Conservation (phyloP, 2,329 filamentous ascomycete genomes). For the Exophiala bonariae region DNA sequence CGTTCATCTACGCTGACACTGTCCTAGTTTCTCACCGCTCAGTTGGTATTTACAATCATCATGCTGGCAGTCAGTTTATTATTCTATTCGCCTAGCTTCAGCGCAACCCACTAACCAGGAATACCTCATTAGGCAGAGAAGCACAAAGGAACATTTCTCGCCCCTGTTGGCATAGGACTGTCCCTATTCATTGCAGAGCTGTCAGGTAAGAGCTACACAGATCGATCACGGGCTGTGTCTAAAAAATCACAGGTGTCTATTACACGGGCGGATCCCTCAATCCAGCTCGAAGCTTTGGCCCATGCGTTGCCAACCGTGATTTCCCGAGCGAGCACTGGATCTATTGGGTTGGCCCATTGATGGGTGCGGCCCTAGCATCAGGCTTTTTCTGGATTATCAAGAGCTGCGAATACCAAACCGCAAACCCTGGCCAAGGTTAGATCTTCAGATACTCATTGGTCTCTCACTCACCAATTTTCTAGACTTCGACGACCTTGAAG, state of each 20-base stretch:
- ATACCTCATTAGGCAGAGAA: slow-evolving; percentile 58
- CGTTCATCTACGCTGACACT: background rate
- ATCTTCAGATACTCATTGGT: too few species aligned
- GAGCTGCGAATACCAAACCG: slow-evolving; percentile 43
- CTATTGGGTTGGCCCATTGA: slow-evolving; percentile 50
- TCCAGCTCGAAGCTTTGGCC: slow-evolving; percentile 50
- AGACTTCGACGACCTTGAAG: slow-evolving; percentile 41
- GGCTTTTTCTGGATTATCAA: slow-evolving; percentile 52
- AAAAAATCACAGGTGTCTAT: slow-evolving; percentile 39
- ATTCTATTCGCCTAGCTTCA: background rate
- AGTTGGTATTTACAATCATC: slow-evolving; percentile 65
- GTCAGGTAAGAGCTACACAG: slow-evolving; percentile 35
- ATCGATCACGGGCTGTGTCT: too few species aligned
- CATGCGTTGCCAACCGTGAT: slow-evolving; percentile 44
- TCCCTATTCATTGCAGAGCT: slow-evolving; percentile 65
- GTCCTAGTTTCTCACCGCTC: slow-evolving; percentile 56
- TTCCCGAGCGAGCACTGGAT: slow-evolving; percentile 49
- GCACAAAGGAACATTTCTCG: slow-evolving; percentile 69
- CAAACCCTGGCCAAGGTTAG: slow-evolving; percentile 55
- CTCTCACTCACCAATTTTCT: too few species aligned
- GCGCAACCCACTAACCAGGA: slow-evolving; percentile 2
- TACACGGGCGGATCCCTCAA: slow-evolving; percentile 52
- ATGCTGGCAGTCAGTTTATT: slow-evolving; percentile 59
- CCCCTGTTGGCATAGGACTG: slow-evolving; percentile 70
- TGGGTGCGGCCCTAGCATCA: slow-evolving; percentile 49